A percentile compares a stretch with the other conserved stretches of the same genome.
These are phyloP conservation scores for Hericium erinaceus DNA, from an alignment of 768 basidiomycete genomes.

Conservation along the genomic window DNA sequence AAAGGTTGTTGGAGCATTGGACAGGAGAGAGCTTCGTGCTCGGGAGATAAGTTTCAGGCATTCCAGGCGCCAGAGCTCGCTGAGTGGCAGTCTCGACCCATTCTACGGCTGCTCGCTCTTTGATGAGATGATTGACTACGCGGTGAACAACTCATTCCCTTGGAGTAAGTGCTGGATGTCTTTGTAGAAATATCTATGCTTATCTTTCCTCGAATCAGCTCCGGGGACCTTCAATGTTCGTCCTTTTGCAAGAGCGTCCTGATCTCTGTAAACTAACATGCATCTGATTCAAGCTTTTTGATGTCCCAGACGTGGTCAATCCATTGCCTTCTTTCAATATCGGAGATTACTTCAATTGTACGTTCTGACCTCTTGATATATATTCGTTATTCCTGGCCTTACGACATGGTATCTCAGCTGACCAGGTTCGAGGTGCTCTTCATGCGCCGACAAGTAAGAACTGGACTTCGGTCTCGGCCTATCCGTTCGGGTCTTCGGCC, in stretches of 20 bases:
- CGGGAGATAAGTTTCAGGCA: not conserved
- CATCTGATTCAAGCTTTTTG: conserved; percentile 15
- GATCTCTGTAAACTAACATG: not conserved
- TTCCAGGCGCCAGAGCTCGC: not conserved
- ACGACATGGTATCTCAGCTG: conserved; percentile 27
- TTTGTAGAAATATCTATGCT: not conserved
- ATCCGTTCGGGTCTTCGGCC: conserved; percentile 7
- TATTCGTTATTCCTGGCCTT: not conserved
- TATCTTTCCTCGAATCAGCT: not conserved
- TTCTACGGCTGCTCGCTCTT: conserved; percentile 44
- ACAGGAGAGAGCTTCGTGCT: conserved; percentile 32
- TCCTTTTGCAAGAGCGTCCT: not conserved
- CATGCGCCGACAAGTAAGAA: conserved; percentile 59
- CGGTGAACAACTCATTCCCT: conserved; percentile 62
- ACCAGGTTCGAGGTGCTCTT: conserved; percentile 45
- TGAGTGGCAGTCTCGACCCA: conserved; percentile 16
- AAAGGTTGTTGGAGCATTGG: conserved; percentile 23
- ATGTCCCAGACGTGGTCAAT: conserved; percentile 26
- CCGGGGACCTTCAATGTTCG: conserved; percentile 8
- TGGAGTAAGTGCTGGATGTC: conserved; percentile 27
- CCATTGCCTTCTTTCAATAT: conserved; percentile 43
- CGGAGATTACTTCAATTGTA: conserved; percentile 55
- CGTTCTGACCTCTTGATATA: conserved; percentile 5
- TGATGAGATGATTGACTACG: conserved; percentile 63
- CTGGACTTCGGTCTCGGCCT: conserved; percentile 21